A percentile compares a stretch with the other conserved stretches of the same genome.
These are phyloP conservation scores for Brassica juncea DNA, from an alignment of 345 rosid genomes.

Conservation along the genomic window DNA sequence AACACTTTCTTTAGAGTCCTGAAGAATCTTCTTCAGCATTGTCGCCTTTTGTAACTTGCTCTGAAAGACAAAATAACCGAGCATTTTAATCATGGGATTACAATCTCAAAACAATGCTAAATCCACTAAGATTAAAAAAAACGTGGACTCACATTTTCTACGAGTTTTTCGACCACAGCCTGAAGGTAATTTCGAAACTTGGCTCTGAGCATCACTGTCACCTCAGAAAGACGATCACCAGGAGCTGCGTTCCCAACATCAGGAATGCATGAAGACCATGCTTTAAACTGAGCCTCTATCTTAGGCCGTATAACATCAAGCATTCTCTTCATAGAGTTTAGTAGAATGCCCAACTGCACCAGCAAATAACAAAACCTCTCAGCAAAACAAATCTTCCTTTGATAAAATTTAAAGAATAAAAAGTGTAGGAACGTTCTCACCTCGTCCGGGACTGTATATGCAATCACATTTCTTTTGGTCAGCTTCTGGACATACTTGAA, in stretches of 20 bases:
- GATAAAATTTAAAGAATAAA: neutral
- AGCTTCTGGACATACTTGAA: slow-evolving; percentile 89
- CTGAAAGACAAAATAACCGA: slow-evolving; percentile 37
- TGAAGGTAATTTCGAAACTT: slow-evolving; percentile 87
- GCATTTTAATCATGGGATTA: neutral
- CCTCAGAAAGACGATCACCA: slow-evolving; percentile 91
- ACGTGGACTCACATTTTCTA: slow-evolving; percentile 73
- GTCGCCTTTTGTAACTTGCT: slow-evolving; percentile 76
- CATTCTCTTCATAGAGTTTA: slow-evolving; percentile 97
- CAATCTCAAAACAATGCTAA: neutral
- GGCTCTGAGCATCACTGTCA: slow-evolving; percentile 91
- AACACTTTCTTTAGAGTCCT: slow-evolving; percentile 83
- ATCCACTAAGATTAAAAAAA: neutral
- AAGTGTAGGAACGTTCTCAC: slow-evolving; percentile 42
- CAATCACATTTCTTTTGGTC: slow-evolving; percentile 71
- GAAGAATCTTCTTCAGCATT: slow-evolving; percentile 90
- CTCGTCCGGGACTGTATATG: slow-evolving; percentile 87
- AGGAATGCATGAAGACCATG: slow-evolving; percentile 96
- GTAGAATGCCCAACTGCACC: slow-evolving; percentile 76
- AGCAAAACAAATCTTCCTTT: slow-evolving; percentile 13
- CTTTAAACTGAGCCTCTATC: slow-evolving; percentile 76
- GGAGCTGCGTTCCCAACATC: slow-evolving; percentile 77
- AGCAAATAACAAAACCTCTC: slow-evolving; percentile 19
- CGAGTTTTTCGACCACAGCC: slow-evolving; percentile 89
- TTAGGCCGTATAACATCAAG: slow-evolving; percentile 80